phyloP scores from a whole-genome alignment of 441 rosid species.

The Capsella rubella region DNA sequence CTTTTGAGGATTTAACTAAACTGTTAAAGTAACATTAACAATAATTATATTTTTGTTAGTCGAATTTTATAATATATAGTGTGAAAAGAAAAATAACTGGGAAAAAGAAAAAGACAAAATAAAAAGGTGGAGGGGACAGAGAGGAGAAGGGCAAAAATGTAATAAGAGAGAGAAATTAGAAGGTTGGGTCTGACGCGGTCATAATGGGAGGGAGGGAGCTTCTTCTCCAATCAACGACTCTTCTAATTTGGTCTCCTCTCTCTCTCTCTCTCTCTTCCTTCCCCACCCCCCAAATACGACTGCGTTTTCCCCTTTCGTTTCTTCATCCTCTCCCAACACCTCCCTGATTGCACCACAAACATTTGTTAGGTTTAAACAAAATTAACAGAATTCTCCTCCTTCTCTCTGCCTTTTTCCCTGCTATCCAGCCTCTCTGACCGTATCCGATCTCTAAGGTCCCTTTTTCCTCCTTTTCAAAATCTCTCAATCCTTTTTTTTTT shows the following conservation, averaged over 20 bases:
- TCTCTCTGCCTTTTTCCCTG: no score
- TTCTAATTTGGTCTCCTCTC: conserved; percentile 42
- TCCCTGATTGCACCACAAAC: background rate
- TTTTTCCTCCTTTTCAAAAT: background rate
- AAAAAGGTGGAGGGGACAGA: conserved; percentile 17
- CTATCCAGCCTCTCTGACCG: conserved; percentile 17
- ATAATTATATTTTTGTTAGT: background rate
- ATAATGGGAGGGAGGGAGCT: conserved; percentile 30
- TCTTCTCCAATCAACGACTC: conserved; percentile 44
- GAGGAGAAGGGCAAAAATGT: conserved; percentile 30
- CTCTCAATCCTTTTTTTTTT: background rate
- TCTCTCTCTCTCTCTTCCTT: background rate
- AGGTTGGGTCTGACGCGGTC: conserved; percentile 39
- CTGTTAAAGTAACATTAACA: background rate
- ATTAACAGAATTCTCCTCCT: background rate
- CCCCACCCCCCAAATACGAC: conserved; percentile 6
- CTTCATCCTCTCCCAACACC: background rate
- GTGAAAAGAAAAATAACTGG: background rate
- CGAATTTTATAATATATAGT: background rate
- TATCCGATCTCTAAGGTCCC: conserved; percentile 30
- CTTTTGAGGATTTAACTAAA: background rate
- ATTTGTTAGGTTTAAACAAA: background rate
- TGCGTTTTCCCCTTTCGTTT: conserved; percentile 21
- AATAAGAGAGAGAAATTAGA: background rate
- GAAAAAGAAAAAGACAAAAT: background rate